These are phyloP conservation scores for Stephanodiscus minutulus DNA, from an alignment of 108 stramenopile species.

Conservation along the genomic window DNA sequence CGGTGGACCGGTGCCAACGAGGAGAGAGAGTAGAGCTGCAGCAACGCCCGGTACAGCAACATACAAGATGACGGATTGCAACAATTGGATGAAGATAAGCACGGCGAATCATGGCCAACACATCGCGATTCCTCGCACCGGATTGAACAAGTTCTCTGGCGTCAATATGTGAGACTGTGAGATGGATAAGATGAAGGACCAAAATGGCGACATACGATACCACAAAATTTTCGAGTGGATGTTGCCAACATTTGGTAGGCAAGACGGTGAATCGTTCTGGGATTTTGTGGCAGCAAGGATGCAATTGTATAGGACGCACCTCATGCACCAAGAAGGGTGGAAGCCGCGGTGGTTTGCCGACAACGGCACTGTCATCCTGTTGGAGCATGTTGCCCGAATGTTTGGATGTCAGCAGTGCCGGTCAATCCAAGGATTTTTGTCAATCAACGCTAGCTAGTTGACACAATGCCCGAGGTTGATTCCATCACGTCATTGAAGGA, in stretches of 20 bases:
- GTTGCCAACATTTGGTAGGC: background rate
- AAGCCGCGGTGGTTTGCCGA: background rate
- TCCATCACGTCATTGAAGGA: background rate
- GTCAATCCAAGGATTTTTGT: background rate
- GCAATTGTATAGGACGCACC: background rate
- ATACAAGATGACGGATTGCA: too few species aligned
- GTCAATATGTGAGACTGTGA: background rate
- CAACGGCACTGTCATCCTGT: background rate
- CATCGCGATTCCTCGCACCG: background rate
- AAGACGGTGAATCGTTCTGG: background rate
- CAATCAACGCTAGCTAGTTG: conserved; percentile 5
- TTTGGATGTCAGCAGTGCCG: background rate
- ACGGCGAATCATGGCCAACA: too few species aligned
- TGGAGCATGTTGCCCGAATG: background rate
- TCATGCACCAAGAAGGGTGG: background rate
- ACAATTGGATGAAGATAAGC: too few species aligned
- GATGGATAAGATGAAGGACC: background rate
- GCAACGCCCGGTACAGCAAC: too few species aligned
- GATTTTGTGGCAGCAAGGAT: background rate
- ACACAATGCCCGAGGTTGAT: background rate
- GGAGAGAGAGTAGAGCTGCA: too few species aligned
- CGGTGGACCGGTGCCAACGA: too few species aligned
- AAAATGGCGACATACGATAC: background rate
- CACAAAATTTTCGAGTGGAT: background rate
- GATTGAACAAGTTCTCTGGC: background rate